Evolutionary conservation across 1,139 yeast genomes (phyloP), one percentile per base, ranked within the genome.

Genomic region (Debaryomyces fabryi): DNA sequence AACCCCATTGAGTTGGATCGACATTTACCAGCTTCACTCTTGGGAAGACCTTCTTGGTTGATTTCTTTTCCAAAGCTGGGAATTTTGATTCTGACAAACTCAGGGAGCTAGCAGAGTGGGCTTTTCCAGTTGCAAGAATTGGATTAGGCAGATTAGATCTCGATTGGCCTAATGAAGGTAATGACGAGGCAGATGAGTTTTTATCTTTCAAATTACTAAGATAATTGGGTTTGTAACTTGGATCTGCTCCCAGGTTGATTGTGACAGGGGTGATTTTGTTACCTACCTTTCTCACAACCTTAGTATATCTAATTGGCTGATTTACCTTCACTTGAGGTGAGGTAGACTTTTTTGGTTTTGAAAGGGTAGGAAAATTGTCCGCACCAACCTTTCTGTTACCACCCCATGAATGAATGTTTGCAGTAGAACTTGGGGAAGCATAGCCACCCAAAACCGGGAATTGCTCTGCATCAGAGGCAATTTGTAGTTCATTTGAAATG

Each of bases 361-460:
- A 69, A 45, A 82, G 67, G 2, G 78, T 76, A 1, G 90, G 89
- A 59, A 86, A 79, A 46, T 72, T 65, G 1, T 81, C 79, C 16
- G 60, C 59, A 10, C 58, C 52, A 48, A 55, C 48, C 42, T 56
- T 66, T 52, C 47, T 44, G 52, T 58, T 37, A 21, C 54, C 39
- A n/a, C 69, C 69, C 76, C 76, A 72, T 6, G 68, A 61, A 47
- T 62, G 65, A n/a, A 61, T 49, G 36, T 50, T 58, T 1, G 58
- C 49, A 9, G 58, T 48, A 25, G 57, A 58, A n/a, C 54, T 47
- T 34, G 51, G 52, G 34, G 51, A 54, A 10, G 56, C 48, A 37
- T 52, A 50, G 6, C 69, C 68, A 6, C 74, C 75, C 39, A 71
- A 58, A 3, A 62, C 63, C 2, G 77, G 78, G 54, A 69, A 72